Evolutionary conservation across 139 green algal genomes (phyloP), one percentile per base, ranked within the genome.

Genomic region (Tetraselmis chui): DNA sequence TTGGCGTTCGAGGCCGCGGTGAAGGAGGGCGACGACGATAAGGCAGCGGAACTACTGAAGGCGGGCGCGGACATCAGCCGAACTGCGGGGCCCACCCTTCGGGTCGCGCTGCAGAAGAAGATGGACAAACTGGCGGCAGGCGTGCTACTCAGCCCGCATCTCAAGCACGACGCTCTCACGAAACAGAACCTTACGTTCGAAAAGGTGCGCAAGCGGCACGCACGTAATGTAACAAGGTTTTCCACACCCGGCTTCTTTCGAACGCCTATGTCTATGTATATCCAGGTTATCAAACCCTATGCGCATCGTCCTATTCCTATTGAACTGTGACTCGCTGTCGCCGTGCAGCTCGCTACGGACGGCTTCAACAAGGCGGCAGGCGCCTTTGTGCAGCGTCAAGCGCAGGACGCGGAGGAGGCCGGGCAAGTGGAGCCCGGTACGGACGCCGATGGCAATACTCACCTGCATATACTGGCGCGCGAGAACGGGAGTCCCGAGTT

Each of bases 391-490:
- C 45, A 67, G 45, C 45, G 45, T 67, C 45, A 67, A 18, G 45
- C 5, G 11, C 45, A 67, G 18, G 45, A 67, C 11, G 45, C 45
- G 18, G 45, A 67, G 45, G 45, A 18, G 11, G 45, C 45, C 18
- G n/a, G n/a, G 2, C 78, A 80, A 2, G 27, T 75, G 28, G 23
- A 79, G 23, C 30, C 32, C 0, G 32, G 79, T 75, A 83, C 77
- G 84, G 87, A 91, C 77, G 75, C 32, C 1, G 78, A 78, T 1
- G 82, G 84, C 79, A 89, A 86, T 82, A 89, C 82, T 1, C 82
- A 76, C 23, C 84, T 91, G 30, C 88, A 91, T 81, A 58, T 76
- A 2, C 45, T 85, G 29, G 82, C 85, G 11, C 45, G 45, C 45
- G 45, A 67, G 45, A 67, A 67, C 45, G 45, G 45, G 11, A 67